phyloP scores from a whole-genome alignment of 1,139 yeast species.

The Geotrichum reessii region DNA sequence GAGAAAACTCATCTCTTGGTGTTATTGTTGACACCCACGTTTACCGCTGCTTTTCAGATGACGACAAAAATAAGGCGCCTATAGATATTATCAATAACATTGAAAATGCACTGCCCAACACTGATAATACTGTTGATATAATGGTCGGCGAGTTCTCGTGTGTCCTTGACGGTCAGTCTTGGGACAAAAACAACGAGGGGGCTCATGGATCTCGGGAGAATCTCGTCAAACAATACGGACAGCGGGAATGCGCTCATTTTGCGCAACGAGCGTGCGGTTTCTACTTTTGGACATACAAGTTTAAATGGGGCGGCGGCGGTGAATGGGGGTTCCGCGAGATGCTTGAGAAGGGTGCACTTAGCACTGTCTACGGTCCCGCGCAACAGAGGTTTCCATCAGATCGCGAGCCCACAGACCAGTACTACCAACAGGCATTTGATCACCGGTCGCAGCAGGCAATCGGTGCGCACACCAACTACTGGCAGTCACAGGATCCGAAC shows the following conservation, averaged over 20 bases:
- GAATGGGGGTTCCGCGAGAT: conserved; percentile 91
- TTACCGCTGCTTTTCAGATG: conserved; percentile 78
- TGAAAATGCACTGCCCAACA: conserved; percentile 45
- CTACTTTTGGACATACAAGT: conserved; percentile 89
- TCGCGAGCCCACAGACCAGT: conserved; percentile 13
- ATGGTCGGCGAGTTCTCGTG: conserved; percentile 89
- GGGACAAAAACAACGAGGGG: conserved; percentile 49
- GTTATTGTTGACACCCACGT: conserved; percentile 78
- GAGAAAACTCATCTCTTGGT: conserved; percentile 40
- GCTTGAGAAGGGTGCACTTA: conserved; percentile 56
- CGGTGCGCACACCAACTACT: conserved; percentile 54
- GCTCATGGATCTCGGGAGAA: conserved; percentile 36
- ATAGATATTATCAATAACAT: conserved; percentile 46
- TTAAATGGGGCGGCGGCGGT: conserved; percentile 85
- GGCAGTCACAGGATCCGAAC: conserved; percentile 56
- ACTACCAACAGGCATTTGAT: conserved; percentile 38
- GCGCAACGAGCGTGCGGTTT: conserved; percentile 56
- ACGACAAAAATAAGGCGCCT: conserved; percentile 62
- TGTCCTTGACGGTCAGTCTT: conserved; percentile 69
- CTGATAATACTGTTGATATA: conserved; percentile 55
- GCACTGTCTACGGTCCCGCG: conserved; percentile 9
- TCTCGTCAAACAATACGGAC: conserved; percentile 42
- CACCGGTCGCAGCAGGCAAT: conserved; percentile 40
- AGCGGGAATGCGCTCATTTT: conserved; percentile 43
- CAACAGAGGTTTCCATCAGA: conserved; percentile 11